A percentile compares a stretch with the other conserved stretches of the same genome.
These are phyloP conservation scores for Daldinia bambusicola DNA, from an alignment of 495 filamentous ascomycete genomes.

Conservation along the genomic window DNA sequence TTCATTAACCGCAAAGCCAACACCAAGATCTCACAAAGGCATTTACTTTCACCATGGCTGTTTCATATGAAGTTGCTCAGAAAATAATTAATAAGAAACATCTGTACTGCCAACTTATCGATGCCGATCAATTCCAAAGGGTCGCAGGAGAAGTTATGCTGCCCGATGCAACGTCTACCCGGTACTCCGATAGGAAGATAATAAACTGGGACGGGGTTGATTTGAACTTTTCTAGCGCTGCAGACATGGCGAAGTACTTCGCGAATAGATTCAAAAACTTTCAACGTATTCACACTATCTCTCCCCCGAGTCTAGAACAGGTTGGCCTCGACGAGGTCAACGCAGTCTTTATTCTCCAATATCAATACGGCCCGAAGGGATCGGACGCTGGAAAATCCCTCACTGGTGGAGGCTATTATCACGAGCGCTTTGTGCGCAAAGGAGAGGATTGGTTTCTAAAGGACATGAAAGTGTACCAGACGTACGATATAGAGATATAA, in stretches of 20 bases:
- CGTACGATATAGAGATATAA: not conserved
- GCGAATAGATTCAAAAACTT: not conserved
- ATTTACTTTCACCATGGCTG: not conserved
- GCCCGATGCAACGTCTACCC: constrained; percentile 9
- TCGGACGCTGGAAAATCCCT: not conserved
- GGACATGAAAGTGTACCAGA: constrained; percentile 1
- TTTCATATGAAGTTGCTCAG: constrained; percentile 5
- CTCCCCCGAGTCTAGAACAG: constrained; percentile 14
- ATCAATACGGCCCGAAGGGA: not conserved
- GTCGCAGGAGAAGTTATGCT: not conserved
- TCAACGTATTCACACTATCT: constrained; percentile 9
- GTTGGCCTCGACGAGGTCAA: constrained; percentile 15
- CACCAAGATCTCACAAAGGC: not conserved
- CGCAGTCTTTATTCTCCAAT: constrained; percentile 9
- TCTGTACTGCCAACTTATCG: constrained; percentile 15
- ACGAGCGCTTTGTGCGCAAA: constrained; percentile 20
- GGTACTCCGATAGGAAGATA: constrained; percentile 3
- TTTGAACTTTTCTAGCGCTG: not conserved
- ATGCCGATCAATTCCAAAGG: constrained; percentile 18
- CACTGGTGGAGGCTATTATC: constrained; percentile 19
- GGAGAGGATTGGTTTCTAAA: constrained; percentile 19
- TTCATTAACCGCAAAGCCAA: not conserved
- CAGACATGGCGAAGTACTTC: constrained; percentile 10
- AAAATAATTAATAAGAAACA: constrained; percentile 17
- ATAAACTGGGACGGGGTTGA: not conserved